Evolutionary conservation across 441 rosid genomes (phyloP).

Genomic region (Biscutella auriculata): DNA sequence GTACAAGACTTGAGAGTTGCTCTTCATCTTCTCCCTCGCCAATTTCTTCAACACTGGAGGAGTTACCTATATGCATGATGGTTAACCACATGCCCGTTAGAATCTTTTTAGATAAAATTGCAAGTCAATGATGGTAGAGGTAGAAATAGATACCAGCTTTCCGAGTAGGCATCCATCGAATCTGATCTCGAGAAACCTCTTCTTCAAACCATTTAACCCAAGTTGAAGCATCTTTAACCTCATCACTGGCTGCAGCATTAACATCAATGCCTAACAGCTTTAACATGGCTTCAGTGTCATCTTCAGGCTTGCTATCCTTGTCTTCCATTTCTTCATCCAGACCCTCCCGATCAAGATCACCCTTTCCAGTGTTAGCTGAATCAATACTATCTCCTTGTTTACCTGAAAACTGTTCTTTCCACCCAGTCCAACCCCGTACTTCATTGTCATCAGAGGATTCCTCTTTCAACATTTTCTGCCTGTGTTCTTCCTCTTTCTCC

Average conservation of each 20-base stretch:
- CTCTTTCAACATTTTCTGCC: slow-evolving; percentile 57
- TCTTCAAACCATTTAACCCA: slow-evolving; percentile 87
- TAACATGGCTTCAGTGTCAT: slow-evolving; percentile 70
- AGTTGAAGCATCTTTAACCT: slow-evolving; percentile 62
- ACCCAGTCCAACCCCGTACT: slow-evolving; percentile 92
- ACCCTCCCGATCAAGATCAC: slow-evolving; percentile 27
- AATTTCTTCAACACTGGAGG: slow-evolving; percentile 28
- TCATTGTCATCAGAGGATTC: slow-evolving; percentile 43
- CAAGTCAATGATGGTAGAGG: slow-evolving; percentile 1
- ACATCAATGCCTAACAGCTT: slow-evolving; percentile 73
- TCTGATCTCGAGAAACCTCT: slow-evolving; percentile 61
- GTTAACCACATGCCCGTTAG: background rate
- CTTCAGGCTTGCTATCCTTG: slow-evolving; percentile 51
- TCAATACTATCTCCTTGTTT: slow-evolving; percentile 25
- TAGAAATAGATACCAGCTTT: slow-evolving; percentile 40
- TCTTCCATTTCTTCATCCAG: slow-evolving; percentile 38
- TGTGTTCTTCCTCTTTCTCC: slow-evolving; percentile 85
- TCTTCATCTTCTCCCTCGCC: slow-evolving; percentile 52
- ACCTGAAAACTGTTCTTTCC: slow-evolving; percentile 64
- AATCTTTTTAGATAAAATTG: background rate
- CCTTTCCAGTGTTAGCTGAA: slow-evolving; percentile 24
- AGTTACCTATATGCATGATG: slow-evolving; percentile 18
- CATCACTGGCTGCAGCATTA: slow-evolving; percentile 45
- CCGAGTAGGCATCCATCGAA: slow-evolving; percentile 83
- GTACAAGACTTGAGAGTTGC: slow-evolving; percentile 47